A percentile compares a stretch with the other conserved stretches of the same genome.
Conservation (phyloP, 2,329 filamentous ascomycete genomes). For the Daldinia sp. region DNA sequence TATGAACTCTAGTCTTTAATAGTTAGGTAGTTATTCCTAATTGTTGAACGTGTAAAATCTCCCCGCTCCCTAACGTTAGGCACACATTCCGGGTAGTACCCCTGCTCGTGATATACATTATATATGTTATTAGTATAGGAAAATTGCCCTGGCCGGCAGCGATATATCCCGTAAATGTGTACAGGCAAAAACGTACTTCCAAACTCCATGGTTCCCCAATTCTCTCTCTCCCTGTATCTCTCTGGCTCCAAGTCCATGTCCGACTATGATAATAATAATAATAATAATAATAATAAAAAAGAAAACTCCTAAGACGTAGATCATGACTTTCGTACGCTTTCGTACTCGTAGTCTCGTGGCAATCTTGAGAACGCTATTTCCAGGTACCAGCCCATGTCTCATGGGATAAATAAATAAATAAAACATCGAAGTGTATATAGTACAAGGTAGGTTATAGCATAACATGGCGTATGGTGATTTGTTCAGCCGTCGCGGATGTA, state of each 20-base stretch:
- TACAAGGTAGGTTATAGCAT: conserved; percentile 2
- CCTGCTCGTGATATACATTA: conserved; percentile 21
- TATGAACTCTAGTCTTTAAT: neutral
- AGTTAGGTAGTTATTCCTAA: too few relatives aligned
- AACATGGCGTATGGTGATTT: too few relatives aligned
- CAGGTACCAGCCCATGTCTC: conserved; percentile 2
- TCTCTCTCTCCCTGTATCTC: neutral
- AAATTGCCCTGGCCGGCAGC: conserved; percentile 10
- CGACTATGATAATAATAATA: neutral
- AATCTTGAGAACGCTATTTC: conserved; percentile 15
- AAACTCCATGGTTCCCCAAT: conserved; percentile 6
- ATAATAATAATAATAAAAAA: neutral
- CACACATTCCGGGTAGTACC: conserved; percentile 2
- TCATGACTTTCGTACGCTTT: conserved; percentile 8
- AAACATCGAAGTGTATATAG: conserved; percentile 2
- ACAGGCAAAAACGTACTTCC: conserved; percentile 18
- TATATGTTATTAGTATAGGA: conserved; percentile 8
- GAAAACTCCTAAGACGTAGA: neutral
- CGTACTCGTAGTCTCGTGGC: conserved; percentile 27
- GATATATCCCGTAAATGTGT: conserved; percentile 20
- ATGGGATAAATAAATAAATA: neutral
- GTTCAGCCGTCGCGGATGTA: conserved; percentile 42
- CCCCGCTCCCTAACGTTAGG: neutral
- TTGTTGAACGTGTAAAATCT: neutral
- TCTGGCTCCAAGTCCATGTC: neutral